Evolutionary conservation across 768 basidiomycete genomes (phyloP), one percentile per base, ranked within the genome.

Genomic region (Auriscalpium microsporum): DNA sequence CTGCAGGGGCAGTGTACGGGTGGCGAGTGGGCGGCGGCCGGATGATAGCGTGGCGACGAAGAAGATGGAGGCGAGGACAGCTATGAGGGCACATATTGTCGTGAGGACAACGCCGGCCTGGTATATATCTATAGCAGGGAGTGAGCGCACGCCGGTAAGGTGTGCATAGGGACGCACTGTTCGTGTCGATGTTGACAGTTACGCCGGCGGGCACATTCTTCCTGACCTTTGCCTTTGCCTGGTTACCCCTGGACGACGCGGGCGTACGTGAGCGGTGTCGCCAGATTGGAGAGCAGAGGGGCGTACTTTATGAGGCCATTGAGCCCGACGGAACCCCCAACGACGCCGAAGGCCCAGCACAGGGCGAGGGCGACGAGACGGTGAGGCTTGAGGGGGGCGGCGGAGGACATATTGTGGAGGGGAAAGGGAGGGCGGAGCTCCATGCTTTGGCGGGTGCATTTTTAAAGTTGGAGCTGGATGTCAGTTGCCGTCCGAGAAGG

Each of bases 1-100:
- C 61, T 75, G 74, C n/a, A 70, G 17, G 38, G 60, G 64, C 50
- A 75, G 65, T 11, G 67, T 62, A 50, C 70, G 68, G 3, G 59
- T 52, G 7, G 67, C 49, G 62, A 54, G 58, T 52, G 57, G 21
- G 54, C 38, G 45, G 45, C 48, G 52, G 36, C 51, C 38, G 52
- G 67, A 58, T 58, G 67, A 17, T 50, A 67, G 42, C 17, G 67
- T 62, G 28, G 66, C 23, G 50, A 62, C 52, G 55, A 65, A 64
- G 59, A 67, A 50, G 57, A 65, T 65, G 50, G 73, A 53, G 17
- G 69, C 69, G 52, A 68, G 70, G 50, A 72, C 65, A 13, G 63
- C 62, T 8, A 72, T 70, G 56, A 71, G 8, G 10, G 58, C 48
- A 21, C 53, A 72, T 48, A 60, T 4, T 44, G 51, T 48, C 10